Base-by-base conservation (phyloP, 495 filamentous ascomycete genomes). In the Lasiosphaeria ovina region DNA sequence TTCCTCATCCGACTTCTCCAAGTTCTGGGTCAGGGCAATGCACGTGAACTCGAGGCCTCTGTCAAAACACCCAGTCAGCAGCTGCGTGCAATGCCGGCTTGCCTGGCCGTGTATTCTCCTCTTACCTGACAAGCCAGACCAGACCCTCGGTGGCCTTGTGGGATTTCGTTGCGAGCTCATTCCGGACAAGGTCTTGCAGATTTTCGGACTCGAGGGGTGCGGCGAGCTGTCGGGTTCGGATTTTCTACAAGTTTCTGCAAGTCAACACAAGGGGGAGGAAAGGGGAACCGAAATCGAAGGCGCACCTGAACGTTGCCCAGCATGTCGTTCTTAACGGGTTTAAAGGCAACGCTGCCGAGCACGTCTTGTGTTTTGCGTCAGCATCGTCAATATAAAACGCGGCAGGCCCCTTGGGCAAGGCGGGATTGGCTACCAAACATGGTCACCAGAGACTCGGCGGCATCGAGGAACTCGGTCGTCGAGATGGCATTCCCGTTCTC, bases 31-130 rank as follows among this genome's bases (percentile, higher is more conserved):
- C 44, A 98, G 88, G 55, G 89, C 89, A 69, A 90, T 82, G 66
- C 85, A 82, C 35, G 93, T 98, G 81, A 98, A 98, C 60, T 96
- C 89, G 70, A 97, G 87, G 50, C 90, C 93, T 50, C 93, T 96
- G 67, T 59, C 17, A 4, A 1, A 3, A 51, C n/a, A 16, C 32
- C 35, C 8, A 61, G 38, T 59, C 38, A 64, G 57, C 33, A 51
- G 44, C 54, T 58, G 49, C 24, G 45, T 14, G 0, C 38, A 35
- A 42, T 3, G 24, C 24, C 24, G n/a, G 45, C 47, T 48, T 44
- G 4, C 24, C 36, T 4, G 44, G 3, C n/a, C 6, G 12, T 2
- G 54, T 40, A 51, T 45, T 54, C 38, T 60, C 34, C 51, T 51
- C 76, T 60, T 79, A 97, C 93, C 94, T 90, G 48, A 86, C 82